Evolutionary conservation across 192 early-diverging fungal genomes (phyloP), one percentile per base, ranked within the genome.

Genomic region (Paraglomus occultum): DNA sequence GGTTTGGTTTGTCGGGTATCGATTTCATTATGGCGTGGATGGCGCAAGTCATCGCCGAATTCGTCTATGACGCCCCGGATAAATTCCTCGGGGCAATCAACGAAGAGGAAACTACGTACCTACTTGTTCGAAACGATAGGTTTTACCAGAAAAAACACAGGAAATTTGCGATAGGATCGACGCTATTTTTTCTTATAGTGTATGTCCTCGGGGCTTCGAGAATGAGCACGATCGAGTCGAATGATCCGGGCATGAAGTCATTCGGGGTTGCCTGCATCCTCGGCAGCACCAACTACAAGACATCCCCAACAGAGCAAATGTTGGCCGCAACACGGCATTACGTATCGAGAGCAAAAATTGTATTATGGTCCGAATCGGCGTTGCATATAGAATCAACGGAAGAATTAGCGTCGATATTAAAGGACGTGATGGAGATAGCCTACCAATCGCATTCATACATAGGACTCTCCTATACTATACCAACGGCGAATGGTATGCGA

Each of bases 361-460:
- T 79, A 1, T 60, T 79, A 31, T 79, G 78, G 78, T 72, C 70
- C 22, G 78, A 79, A 51, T 67, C 72, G 0, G 52, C 67, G 7
- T 40, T 70, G 9, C 2, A 0, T 0, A 44, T 74, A 4, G 23
- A 71, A 6, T 48, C 18, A n/a, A 0, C 12, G 14, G 17, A 47
- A 12, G 58, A 43, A 47, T 3, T 44, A 20, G 17, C n/a, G n/a
- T 65, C 4, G 53, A 51, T 79, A 8, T 61, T 60, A 38, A 22
- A 44, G 1, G 49, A 23, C 17, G 74, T 63, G 8, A 70, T 7
- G 17, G 59, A 67, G 40, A 53, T 73, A n/a, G 64, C 75, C 1
- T 46, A 15, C 1, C 73, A 67, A 10, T 68, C 76, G 39, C 58
- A 71, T 0, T 72, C 73, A 52, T 67, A 67, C 23, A 31, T 80